Evolutionary conservation across 2,329 filamentous ascomycete genomes (phyloP).

Genomic region (Cytospora chrysosperma): DNA sequence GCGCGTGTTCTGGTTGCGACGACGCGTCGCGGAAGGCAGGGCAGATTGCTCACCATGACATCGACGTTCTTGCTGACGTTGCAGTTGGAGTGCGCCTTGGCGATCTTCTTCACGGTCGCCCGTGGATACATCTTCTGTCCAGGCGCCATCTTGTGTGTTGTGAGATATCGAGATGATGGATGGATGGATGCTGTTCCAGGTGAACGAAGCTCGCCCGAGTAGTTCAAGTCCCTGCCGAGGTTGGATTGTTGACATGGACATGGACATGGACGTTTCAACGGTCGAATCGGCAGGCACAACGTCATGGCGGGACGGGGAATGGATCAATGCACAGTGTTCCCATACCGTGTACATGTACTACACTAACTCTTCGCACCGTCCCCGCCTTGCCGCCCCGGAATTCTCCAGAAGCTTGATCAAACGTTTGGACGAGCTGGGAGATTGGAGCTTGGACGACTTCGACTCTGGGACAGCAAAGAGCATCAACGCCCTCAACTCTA

Average conservation of each 20-base stretch:
- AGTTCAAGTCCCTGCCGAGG: not conserved
- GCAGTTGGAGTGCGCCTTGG: constrained; percentile 83
- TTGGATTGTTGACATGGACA: constrained; percentile 12
- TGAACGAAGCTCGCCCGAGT: not conserved
- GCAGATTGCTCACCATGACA: constrained; percentile 61
- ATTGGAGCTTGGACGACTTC: not conserved
- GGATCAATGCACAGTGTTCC: not conserved
- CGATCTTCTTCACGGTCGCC: constrained; percentile 80
- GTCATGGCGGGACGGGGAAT: constrained; percentile 8
- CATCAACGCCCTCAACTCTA: not conserved
- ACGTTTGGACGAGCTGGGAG: not conserved
- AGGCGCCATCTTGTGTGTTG: constrained; percentile 53
- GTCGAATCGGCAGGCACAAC: constrained; percentile 17
- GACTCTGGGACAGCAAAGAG: not conserved
- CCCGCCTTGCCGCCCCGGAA: constrained; percentile 13
- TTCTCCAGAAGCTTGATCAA: constrained; percentile 16
- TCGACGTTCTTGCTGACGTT: constrained; percentile 83
- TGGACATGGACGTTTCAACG: too few relatives aligned
- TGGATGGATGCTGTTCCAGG: not conserved
- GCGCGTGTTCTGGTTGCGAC: constrained; percentile 30
- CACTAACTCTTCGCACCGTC: constrained; percentile 21
- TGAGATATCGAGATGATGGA: not conserved
- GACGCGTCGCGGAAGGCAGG: constrained; percentile 25
- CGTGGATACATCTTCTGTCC: constrained; percentile 79
- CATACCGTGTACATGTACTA: not conserved